Conservation (phyloP, 2,329 filamentous ascomycete genomes). For the Didymella lethalis region DNA sequence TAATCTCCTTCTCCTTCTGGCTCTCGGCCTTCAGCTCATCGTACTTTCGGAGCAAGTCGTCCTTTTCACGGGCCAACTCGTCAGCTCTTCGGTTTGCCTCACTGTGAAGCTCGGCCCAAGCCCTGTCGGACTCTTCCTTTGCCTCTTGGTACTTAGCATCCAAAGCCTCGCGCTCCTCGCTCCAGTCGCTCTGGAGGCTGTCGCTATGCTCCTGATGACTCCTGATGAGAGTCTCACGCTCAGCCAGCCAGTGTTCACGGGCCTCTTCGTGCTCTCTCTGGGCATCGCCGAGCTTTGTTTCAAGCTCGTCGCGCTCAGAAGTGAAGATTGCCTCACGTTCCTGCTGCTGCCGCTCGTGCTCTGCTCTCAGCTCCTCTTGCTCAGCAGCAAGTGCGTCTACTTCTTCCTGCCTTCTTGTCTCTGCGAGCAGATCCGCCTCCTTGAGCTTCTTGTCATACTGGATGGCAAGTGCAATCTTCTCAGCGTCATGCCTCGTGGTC, state of each 20-base stretch:
- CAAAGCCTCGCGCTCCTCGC: slow-evolving; percentile 60
- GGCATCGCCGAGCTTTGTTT: slow-evolving; percentile 48
- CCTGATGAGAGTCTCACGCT: slow-evolving; percentile 48
- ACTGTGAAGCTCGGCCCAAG: slow-evolving; percentile 53
- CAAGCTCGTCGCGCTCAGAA: slow-evolving; percentile 53
- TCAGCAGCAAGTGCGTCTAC: slow-evolving; percentile 46
- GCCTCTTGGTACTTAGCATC: slow-evolving; percentile 46
- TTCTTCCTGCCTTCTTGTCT: slow-evolving; percentile 57
- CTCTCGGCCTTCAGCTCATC: slow-evolving; percentile 44
- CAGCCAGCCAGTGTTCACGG: slow-evolving; percentile 58
- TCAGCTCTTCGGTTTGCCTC: slow-evolving; percentile 47
- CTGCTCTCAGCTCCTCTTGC: slow-evolving; percentile 46
- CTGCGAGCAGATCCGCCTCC: slow-evolving; percentile 58
- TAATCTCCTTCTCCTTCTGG: slow-evolving; percentile 49
- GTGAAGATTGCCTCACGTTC: slow-evolving; percentile 55
- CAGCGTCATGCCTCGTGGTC: slow-evolving; percentile 46
- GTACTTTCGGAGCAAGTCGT: slow-evolving; percentile 45
- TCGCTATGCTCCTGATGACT: slow-evolving; percentile 60
- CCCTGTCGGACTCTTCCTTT: slow-evolving; percentile 56
- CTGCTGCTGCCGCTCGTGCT: slow-evolving; percentile 45
- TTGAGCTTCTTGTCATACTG: slow-evolving; percentile 54
- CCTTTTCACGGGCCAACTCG: slow-evolving; percentile 45
- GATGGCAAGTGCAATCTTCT: slow-evolving; percentile 52
- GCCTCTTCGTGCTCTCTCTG: slow-evolving; percentile 57
- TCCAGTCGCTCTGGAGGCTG: slow-evolving; percentile 59